Base-by-base conservation (phyloP, 805 yeast species). In the Ogataea degrootiae region DNA sequence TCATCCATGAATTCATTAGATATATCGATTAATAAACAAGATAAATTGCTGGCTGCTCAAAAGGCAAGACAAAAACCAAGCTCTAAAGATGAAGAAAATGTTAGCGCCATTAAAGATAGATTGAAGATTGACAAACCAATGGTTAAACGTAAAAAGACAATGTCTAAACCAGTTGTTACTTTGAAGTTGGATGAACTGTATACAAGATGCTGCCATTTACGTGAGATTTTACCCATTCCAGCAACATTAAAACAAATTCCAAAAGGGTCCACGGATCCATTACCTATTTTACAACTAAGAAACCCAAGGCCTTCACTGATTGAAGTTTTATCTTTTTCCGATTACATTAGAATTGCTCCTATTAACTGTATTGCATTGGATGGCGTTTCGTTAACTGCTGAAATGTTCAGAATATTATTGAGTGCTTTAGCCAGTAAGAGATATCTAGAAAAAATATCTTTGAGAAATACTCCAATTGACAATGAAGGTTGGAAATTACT, bases 211-310 rank as follows among this genome's bases (percentile, higher is more conserved):
- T 91, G 97, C 63, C 97, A 91, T 65, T 70, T 91, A 49, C 73
- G 97, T 46, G 97, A 91, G 59, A 91, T 91, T 48, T 65, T 91
- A 51, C 97, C 98, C 2, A 91, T 91, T 43, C 92, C 96, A 3
- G 92, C 96, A 2, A 89, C 92, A 6, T 61, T 87, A 56, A 85
- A 85, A 59, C 96, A 88, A 61, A 75, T 91, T 51, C 87, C 87
- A 1, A 82, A 82, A 59, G 88, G 86, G 21, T 82, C 89, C 29
- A 76, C 83, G 41, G 82, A 87, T 0, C 96, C 96, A 4, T 65
- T 91, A 22, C 82, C 87, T 6, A 62, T 79, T 4, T 63, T 91
- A 48, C 88, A 85, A 58, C 71, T 92, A 49, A 70, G 87, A 58
- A 91, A 91, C 60, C 95, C 96, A n/a, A 74, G 80, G 44, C 98